Evolutionary conservation across 2,329 filamentous ascomycete species (phyloP).

Genomic region (Penicillium sp.): DNA sequence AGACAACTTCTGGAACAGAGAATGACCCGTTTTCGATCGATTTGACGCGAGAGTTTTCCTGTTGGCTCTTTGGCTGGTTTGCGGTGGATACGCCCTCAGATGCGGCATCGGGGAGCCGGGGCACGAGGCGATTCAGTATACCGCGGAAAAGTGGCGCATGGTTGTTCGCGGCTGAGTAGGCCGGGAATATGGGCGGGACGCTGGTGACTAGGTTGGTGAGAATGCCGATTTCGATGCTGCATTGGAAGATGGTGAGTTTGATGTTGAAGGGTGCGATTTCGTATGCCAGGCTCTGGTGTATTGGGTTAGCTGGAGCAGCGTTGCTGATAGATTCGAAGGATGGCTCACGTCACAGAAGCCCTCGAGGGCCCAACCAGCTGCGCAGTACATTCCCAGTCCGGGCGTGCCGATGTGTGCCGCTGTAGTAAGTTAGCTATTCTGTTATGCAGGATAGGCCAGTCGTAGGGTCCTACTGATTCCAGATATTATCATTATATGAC

Average conservation of each 20-base stretch:
- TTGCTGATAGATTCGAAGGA: not conserved
- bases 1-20: conserved; percentile 51
- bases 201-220: conserved; percentile 85
- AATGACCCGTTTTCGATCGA: conserved; percentile 37
- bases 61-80: conserved; percentile 13
- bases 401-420: conserved; percentile 89
- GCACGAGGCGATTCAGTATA: conserved; percentile 76
- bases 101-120: conserved; percentile 62
- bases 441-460: too few relatives aligned
- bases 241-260: conserved; percentile 92
- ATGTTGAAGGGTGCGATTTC: conserved; percentile 97
- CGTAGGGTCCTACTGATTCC: conserved; percentile 62
- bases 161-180: conserved; percentile 67
- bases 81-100: conserved; percentile 3
- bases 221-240: conserved; percentile 86
- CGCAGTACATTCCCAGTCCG: conserved; percentile 85
- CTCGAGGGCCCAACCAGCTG: conserved; percentile 90
- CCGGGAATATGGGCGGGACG: conserved; percentile 69
- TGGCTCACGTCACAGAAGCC: conserved; percentile 78
- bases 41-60: conserved; percentile 20
- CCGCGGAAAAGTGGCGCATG: conserved; percentile 78
- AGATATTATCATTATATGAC: conserved; percentile 86
- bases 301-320: conserved; percentile 8
- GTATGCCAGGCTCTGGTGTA: conserved; percentile 70
- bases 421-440: conserved; percentile 28